Evolutionary conservation across 139 green algal genomes (phyloP).

Genomic region (Chlorella vulgaris): DNA sequence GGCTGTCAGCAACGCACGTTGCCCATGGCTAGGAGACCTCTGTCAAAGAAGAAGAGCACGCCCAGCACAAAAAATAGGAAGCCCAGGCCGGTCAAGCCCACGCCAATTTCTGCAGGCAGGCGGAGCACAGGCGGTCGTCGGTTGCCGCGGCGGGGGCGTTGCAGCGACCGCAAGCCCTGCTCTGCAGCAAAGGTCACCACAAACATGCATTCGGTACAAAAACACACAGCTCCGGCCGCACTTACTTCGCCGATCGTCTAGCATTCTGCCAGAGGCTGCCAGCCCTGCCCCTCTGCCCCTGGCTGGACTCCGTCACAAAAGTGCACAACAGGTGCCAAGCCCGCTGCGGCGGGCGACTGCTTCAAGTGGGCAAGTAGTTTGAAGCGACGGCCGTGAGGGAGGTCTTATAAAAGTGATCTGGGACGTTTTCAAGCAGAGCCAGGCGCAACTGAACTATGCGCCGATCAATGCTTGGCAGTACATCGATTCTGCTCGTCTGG

Average conservation of each 20-base stretch:
- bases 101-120: constrained; percentile 90
- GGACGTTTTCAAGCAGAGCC: too few relatives aligned
- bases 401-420: too few relatives aligned
- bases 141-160: too few relatives aligned
- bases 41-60: constrained; percentile 97
- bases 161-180: too few relatives aligned
- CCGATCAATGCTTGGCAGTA: background rate
- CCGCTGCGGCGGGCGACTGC: too few relatives aligned
- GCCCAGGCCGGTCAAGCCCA: constrained; percentile 94
- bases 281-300: background rate
- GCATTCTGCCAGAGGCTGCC: constrained; percentile 33
- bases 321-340: background rate
- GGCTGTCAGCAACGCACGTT: constrained; percentile 76
- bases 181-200: too few relatives aligned
- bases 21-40: constrained; percentile 94
- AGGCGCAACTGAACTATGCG: too few relatives aligned
- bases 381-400: too few relatives aligned
- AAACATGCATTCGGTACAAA: too few relatives aligned
- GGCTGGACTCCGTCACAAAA: background rate
- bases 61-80: constrained; percentile 93
- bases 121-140: background rate
- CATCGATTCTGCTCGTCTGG: background rate
- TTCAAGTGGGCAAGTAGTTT: too few relatives aligned
- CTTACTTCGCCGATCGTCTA: constrained; percentile 64
- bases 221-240: too few relatives aligned